Percentiles rank a stretch among this genome's conserved stretches.
phyloP scores from a whole-genome alignment of 2,329 filamentous ascomycete species.

The Pseudonectria foliicola region DNA sequence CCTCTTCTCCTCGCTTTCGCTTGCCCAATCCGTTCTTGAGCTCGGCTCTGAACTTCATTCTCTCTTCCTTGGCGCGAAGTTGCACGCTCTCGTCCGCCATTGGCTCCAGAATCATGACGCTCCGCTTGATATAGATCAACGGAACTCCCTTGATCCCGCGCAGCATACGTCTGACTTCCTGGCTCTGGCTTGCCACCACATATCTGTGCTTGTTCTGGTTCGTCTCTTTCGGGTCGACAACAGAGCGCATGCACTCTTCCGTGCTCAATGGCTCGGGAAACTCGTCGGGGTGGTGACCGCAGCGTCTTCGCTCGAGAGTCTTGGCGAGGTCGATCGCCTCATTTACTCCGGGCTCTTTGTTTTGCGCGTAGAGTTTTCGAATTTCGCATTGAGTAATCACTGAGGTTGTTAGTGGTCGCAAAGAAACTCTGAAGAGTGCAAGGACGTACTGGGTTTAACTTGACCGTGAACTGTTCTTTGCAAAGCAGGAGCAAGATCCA shows the following conservation, averaged over 20 bases:
- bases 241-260: constrained; percentile 61
- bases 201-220: constrained; percentile 72
- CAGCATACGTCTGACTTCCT: constrained; percentile 55
- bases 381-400: constrained; percentile 80
- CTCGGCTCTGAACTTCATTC: constrained; percentile 65
- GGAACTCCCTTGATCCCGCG: constrained; percentile 65
- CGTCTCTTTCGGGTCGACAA: constrained; percentile 70
- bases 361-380: constrained; percentile 64
- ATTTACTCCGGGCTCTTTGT: constrained; percentile 44
- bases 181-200: constrained; percentile 67
- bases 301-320: constrained; percentile 66
- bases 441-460: constrained; percentile 66
- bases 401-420: constrained; percentile 25
- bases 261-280: constrained; percentile 64
- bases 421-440: constrained; percentile 1
- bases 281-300: constrained; percentile 67
- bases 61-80: constrained; percentile 61
- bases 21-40: constrained; percentile 47
- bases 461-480: constrained; percentile 80
- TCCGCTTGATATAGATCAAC: constrained; percentile 69
- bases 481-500: constrained; percentile 73
- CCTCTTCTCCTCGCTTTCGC: constrained; percentile 44
- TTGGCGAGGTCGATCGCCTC: constrained; percentile 70
- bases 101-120: constrained; percentile 65
- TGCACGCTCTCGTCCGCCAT: constrained; percentile 63